Base-by-base conservation (phyloP, 179 eudicot genomes). In the Heliamphora pulchella region DNA sequence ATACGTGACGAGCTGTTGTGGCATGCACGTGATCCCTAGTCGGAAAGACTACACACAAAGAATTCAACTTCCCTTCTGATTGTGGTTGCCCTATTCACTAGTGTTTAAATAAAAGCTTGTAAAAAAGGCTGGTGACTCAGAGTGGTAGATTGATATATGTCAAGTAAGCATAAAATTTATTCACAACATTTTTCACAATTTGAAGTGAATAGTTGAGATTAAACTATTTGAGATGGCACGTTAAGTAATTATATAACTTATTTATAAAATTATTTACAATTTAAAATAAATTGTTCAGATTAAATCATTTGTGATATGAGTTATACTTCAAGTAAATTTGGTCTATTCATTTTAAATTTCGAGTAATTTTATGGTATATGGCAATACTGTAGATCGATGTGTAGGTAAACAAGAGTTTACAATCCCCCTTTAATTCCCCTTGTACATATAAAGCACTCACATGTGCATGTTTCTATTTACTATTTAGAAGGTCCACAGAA, bases 381-480 rank as follows among this genome's bases (percentile, higher is more conserved):
- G 39, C 39, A 31, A 31, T 31, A 31, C 1, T 55, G 59, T 77
- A 47, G 79, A 77, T 77, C 13, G 64, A 22, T 41, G 43, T 11
- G 43, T 22, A 65, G 44, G 44, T 77, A 57, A 61, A 76, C 46
- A 76, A 61, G 67, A 8, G 79, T 51, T 75, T 71, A 3, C 11
- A 47, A 22, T 41, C 39, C 81, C 48, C 74, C 20, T 47, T 59
- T 43, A 57, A 71, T 55, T 70, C 76, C 68, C 66, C 57, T n/a
- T 79, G 20, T 79, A 79, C 58, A 79, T 51, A 71, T 71, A 50
- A 20, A 59, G 54, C 55, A 59, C 55, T 70, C 72, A 48, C 72
- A 48, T 80, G 82, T 70, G 73, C 71, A 39, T 72, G 78, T 73
- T 70, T 46, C 77, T 80, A 44, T 70, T 58, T 58, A 44, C 77